These are phyloP conservation scores for Chaetomiaceae sp. DNA, from an alignment of 2,329 filamentous ascomycete genomes.

Conservation along the genomic window DNA sequence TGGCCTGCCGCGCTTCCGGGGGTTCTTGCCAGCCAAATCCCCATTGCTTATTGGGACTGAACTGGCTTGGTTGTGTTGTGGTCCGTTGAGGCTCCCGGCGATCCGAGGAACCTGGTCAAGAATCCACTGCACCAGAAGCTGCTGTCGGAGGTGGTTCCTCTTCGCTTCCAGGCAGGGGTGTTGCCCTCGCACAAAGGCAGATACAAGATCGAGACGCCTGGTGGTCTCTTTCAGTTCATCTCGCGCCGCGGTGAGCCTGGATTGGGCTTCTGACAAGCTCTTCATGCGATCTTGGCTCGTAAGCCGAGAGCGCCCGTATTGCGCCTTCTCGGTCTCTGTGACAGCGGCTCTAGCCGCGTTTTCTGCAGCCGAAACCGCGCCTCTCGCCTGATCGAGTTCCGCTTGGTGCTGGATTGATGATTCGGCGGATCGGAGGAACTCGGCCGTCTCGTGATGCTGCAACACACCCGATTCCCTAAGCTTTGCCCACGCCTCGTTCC, in stretches of 20 bases:
- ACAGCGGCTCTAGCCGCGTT: slow-evolving; percentile 12
- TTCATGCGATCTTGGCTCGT: slow-evolving; percentile 9
- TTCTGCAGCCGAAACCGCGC: slow-evolving; percentile 21
- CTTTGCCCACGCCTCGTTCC: slow-evolving; percentile 31
- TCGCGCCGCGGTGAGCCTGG: slow-evolving; percentile 20
- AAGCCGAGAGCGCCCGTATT: slow-evolving; percentile 11
- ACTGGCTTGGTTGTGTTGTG: no score
- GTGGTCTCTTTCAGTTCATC: slow-evolving; percentile 17
- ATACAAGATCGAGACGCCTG: slow-evolving; percentile 22
- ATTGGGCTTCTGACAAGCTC: slow-evolving; percentile 18
- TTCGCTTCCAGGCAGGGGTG: neutral
- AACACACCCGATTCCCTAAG: slow-evolving; percentile 32
- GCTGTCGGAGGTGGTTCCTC: neutral
- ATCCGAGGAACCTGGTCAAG: slow-evolving; percentile 7
- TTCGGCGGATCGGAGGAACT: slow-evolving; percentile 21
- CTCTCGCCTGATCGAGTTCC: slow-evolving; percentile 20
- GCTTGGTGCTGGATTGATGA: slow-evolving; percentile 12
- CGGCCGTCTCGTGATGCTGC: slow-evolving; percentile 28
- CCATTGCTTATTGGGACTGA: no score
- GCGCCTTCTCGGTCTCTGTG: slow-evolving; percentile 3
- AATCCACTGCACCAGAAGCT: slow-evolving; percentile 6
- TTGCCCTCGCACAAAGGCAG: slow-evolving; percentile 16
- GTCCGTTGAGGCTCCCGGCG: slow-evolving; percentile 3
- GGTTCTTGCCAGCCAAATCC: no score
- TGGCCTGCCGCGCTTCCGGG: no score